Evolutionary conservation across 352 stramenopile genomes (phyloP).

Genomic region (Pythium aristosporum): DNA sequence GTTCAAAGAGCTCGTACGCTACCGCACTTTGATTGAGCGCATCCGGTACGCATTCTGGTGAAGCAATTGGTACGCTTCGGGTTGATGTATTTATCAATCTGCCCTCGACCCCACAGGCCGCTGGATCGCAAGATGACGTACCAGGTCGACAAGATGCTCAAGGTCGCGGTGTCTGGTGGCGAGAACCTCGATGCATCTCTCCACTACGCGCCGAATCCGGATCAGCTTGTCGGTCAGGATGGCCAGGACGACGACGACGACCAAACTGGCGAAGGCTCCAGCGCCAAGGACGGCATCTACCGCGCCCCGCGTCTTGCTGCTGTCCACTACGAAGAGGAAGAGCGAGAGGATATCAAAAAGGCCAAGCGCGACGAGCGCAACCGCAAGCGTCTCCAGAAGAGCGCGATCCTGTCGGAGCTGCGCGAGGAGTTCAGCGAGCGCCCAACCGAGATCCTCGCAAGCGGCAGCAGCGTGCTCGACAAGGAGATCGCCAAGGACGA

Average conservation of each 20-base stretch:
- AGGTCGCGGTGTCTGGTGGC: slow-evolving; percentile 74
- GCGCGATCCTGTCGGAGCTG: slow-evolving; percentile 79
- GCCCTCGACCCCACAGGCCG: slow-evolving; percentile 29
- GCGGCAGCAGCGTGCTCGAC: slow-evolving; percentile 57
- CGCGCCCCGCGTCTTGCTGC: slow-evolving; percentile 69
- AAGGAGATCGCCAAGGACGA: slow-evolving; percentile 83
- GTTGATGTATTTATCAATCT: background rate
- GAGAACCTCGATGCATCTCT: slow-evolving; percentile 77
- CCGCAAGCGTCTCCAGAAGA: slow-evolving; percentile 82
- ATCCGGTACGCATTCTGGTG: slow-evolving; percentile 42
- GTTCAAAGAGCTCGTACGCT: slow-evolving; percentile 85
- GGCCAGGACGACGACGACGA: slow-evolving; percentile 48
- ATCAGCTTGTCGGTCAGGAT: slow-evolving; percentile 61
- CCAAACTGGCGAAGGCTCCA: slow-evolving; percentile 23
- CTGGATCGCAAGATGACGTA: slow-evolving; percentile 89
- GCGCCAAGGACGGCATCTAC: slow-evolving; percentile 71
- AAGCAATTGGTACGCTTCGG: background rate
- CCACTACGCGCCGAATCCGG: slow-evolving; percentile 78
- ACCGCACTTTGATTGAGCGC: slow-evolving; percentile 81
- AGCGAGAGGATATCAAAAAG: slow-evolving; percentile 74
- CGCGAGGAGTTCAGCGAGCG: slow-evolving; percentile 86
- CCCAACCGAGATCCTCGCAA: slow-evolving; percentile 65
- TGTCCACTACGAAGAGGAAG: slow-evolving; percentile 85
- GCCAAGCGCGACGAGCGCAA: slow-evolving; percentile 80
- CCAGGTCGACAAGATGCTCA: slow-evolving; percentile 90